These are phyloP conservation scores for Incumbomyces delicatus DNA, from an alignment of 2,329 filamentous ascomycete genomes.

Conservation along the genomic window DNA sequence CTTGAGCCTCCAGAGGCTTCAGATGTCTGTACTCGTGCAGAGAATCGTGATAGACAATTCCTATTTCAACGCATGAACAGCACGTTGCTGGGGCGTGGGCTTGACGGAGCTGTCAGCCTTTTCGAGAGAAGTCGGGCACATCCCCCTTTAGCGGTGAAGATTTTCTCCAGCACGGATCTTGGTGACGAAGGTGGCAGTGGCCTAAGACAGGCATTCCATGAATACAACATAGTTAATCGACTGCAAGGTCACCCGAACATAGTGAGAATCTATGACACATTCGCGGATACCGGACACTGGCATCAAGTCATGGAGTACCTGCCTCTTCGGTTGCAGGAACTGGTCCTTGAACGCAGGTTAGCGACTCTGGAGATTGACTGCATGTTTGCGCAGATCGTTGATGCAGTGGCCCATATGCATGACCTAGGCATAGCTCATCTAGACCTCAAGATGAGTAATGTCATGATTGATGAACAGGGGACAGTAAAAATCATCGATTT, in stretches of 20 bases:
- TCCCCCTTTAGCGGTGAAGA: background rate
- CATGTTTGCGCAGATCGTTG: constrained; percentile 1
- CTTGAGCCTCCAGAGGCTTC: background rate
- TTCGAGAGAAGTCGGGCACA: background rate
- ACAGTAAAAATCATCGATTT: constrained; percentile 7
- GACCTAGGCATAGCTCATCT: background rate
- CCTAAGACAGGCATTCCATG: background rate
- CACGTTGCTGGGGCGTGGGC: background rate
- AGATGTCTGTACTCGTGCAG: background rate
- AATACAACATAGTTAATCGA: background rate
- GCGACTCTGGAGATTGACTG: background rate
- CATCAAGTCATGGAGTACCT: background rate
- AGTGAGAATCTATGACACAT: background rate
- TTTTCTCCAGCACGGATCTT: no score
- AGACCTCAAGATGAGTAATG: constrained; percentile 5
- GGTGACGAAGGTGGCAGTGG: background rate
- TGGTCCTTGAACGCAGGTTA: background rate
- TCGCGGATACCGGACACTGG: background rate
- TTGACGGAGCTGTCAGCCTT: background rate
- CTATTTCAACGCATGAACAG: background rate
- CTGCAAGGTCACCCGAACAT: background rate
- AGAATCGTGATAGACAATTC: background rate
- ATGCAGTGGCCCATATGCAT: background rate
- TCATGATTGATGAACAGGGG: constrained; percentile 1
- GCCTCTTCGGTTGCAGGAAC: background rate